Evolutionary conservation across 2,329 filamentous ascomycete genomes (phyloP).

Genomic region (Simplicillium aogashimaense): DNA sequence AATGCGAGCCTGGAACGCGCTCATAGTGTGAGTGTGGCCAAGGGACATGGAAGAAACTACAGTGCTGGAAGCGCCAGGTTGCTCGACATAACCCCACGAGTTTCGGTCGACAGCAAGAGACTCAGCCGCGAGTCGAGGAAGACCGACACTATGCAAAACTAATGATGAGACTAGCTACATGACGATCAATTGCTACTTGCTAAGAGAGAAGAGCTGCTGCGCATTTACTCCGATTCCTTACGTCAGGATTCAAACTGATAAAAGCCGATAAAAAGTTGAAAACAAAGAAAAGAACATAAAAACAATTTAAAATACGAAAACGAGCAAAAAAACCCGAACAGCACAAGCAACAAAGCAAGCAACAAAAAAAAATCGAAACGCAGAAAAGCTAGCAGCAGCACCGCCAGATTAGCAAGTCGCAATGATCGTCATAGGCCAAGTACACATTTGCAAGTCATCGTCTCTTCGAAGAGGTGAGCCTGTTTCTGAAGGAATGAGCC

Average conservation of each 20-base stretch:
- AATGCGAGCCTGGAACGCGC: slow-evolving; percentile 47
- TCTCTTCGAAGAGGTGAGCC: too few species aligned
- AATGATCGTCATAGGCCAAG: too few species aligned
- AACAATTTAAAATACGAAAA: neutral
- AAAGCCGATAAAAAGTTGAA: slow-evolving; percentile 4
- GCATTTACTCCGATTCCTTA: slow-evolving; percentile 2
- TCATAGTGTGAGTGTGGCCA: slow-evolving; percentile 58
- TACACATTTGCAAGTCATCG: too few species aligned
- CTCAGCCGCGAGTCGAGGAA: slow-evolving; percentile 5
- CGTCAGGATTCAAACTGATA: slow-evolving; percentile 1
- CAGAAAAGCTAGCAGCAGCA: neutral
- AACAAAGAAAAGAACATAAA: slow-evolving; percentile 6
- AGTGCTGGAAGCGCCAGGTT: slow-evolving; percentile 71
- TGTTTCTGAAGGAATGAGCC: too few species aligned
- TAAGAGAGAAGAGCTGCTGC: too few species aligned
- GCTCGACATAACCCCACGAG: slow-evolving; percentile 52
- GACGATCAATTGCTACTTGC: too few species aligned
- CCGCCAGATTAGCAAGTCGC: too few species aligned
- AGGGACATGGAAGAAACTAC: slow-evolving; percentile 58
- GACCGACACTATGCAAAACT: slow-evolving; percentile 5
- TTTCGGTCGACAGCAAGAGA: slow-evolving; percentile 40
- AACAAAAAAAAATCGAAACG: neutral
- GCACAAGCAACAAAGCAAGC: neutral
- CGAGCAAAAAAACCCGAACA: too few species aligned
- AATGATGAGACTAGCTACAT: slow-evolving; percentile 3